phyloP scores from a whole-genome alignment of 2,329 filamentous ascomycete species.

The Aspergillus bombycis region DNA sequence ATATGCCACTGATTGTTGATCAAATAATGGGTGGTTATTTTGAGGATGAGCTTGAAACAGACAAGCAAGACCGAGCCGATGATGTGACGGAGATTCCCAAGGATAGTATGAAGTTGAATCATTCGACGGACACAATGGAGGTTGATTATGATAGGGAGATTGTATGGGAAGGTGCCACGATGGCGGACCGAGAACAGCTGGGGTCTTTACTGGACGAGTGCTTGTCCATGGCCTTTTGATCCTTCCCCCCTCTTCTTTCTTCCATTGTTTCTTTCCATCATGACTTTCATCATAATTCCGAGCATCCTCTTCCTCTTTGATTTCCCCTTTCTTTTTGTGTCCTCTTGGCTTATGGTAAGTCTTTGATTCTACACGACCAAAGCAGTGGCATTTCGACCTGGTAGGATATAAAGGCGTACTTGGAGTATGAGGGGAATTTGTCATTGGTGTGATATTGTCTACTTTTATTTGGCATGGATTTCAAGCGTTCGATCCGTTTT shows the following conservation, averaged over 20 bases:
- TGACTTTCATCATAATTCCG: background rate
- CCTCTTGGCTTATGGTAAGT: background rate
- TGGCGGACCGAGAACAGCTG: slow-evolving; percentile 41
- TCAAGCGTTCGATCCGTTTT: slow-evolving; percentile 23
- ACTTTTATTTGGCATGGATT: slow-evolving; percentile 35
- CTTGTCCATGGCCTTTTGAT: slow-evolving; percentile 45
- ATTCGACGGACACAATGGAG: slow-evolving; percentile 42
- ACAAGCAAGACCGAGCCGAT: slow-evolving; percentile 39
- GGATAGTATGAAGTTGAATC: slow-evolving; percentile 25
- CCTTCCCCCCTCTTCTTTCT: slow-evolving; percentile 13
- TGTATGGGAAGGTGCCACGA: slow-evolving; percentile 44
- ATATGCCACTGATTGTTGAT: slow-evolving; percentile 75
- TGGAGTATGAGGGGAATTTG: slow-evolving; percentile 27
- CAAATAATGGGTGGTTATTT: slow-evolving; percentile 71
- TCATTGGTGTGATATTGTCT: slow-evolving; percentile 19
- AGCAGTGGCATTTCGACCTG: slow-evolving; percentile 21
- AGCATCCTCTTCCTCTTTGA: background rate
- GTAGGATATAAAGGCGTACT: slow-evolving; percentile 31
- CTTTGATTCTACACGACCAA: slow-evolving; percentile 9
- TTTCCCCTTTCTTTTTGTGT: background rate
- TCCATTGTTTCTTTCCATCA: slow-evolving; percentile 3
- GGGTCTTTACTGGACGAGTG: slow-evolving; percentile 45
- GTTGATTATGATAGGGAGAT: slow-evolving; percentile 43
- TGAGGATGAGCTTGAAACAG: slow-evolving; percentile 71
- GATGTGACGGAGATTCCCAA: slow-evolving; percentile 23